Percentiles rank a stretch among this genome's conserved stretches.
Conservation (phyloP, 805 yeast genomes). For the Candida ovalis region DNA sequence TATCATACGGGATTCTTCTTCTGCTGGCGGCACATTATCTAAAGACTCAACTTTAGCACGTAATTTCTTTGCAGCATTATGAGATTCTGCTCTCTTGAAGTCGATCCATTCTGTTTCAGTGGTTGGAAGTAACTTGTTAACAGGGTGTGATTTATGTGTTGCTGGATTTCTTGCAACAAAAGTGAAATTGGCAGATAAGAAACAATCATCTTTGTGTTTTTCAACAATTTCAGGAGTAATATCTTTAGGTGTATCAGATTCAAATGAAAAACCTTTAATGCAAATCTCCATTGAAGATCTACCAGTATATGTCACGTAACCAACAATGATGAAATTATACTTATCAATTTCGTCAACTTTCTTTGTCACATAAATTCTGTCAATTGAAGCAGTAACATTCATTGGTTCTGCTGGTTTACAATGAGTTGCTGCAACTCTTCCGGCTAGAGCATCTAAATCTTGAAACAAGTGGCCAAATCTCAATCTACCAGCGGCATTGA, state of each 20-base stretch:
- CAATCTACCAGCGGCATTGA: conserved; percentile 86
- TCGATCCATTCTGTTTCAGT: conserved; percentile 77
- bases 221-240: conserved; percentile 56
- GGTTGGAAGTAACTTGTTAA: conserved; percentile 74
- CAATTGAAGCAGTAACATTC: conserved; percentile 93
- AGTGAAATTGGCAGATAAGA: conserved; percentile 87
- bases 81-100: conserved; percentile 83
- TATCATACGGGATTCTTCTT: conserved; percentile 66
- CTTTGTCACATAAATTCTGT: conserved; percentile 81
- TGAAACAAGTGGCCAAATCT: conserved; percentile 92
- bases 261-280: conserved; percentile 80
- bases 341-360: conserved; percentile 74
- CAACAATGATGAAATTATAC: conserved; percentile 78
- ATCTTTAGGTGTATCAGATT: conserved; percentile 44
- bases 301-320: conserved; percentile 94
- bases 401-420: conserved; percentile 95
- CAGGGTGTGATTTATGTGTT: conserved; percentile 85
- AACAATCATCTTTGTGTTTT: conserved; percentile 53
- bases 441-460: conserved; percentile 91
- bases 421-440: conserved; percentile 88
- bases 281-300: conserved; percentile 93
- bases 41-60: conserved; percentile 64
- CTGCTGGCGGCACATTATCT: conserved; percentile 68
- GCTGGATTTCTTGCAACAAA: conserved; percentile 94
- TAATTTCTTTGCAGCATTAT: conserved; percentile 80